Conservation (phyloP, 2,329 filamentous ascomycete genomes). For the Penicillium oxalicum region DNA sequence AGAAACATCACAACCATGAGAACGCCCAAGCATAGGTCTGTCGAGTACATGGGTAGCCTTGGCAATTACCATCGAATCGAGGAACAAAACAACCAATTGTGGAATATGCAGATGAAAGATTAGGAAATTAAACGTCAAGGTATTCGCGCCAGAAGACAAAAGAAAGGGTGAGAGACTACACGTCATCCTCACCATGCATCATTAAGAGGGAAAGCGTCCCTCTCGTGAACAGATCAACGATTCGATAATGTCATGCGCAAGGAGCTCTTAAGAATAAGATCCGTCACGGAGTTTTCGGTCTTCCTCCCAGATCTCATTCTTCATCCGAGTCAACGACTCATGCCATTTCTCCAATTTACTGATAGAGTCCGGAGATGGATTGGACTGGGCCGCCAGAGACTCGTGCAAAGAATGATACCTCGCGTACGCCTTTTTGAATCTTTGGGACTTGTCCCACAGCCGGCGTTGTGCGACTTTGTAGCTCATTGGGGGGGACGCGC, state of each 20-base stretch:
- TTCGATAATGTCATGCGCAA: conserved; percentile 5
- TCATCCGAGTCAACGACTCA: conserved; percentile 50
- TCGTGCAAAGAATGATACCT: conserved; percentile 54
- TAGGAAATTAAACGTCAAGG: no score
- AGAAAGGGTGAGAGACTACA: conserved; percentile 1
- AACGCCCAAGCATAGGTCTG: conserved; percentile 11
- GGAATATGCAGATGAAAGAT: no score
- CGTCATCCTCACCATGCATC: conserved; percentile 13
- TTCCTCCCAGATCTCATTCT: conserved; percentile 51
- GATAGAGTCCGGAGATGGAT: conserved; percentile 45
- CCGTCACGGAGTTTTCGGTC: conserved; percentile 32
- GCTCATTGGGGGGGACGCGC: conserved; percentile 36
- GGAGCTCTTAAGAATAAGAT: conserved; percentile 10
- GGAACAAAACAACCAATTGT: no score
- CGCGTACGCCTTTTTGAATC: conserved; percentile 54
- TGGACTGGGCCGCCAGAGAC: conserved; percentile 32
- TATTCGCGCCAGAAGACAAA: no score
- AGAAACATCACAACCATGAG: conserved; percentile 3
- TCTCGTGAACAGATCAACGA: background rate
- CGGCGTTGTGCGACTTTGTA: conserved; percentile 34
- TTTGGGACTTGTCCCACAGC: conserved; percentile 36
- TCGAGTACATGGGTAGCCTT: conserved; percentile 1
- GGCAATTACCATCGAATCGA: background rate
- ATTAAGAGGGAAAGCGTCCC: background rate
- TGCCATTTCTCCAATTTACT: conserved; percentile 52